Conservation (phyloP, 2,329 filamentous ascomycete genomes). For the Penicillium janthinellum region DNA sequence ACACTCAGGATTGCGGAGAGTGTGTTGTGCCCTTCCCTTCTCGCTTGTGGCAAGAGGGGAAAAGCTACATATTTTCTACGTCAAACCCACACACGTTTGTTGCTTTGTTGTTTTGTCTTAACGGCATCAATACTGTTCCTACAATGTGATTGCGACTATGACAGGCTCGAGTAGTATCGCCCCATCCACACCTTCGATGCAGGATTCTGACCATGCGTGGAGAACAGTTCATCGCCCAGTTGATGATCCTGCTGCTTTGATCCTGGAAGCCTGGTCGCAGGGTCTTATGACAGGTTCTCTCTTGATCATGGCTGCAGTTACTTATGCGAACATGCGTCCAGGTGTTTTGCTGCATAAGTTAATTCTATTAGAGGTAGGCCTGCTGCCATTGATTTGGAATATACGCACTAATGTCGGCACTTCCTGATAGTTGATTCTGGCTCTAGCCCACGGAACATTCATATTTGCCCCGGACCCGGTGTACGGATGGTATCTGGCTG, state of each 20-base stretch:
- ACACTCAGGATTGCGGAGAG: not conserved
- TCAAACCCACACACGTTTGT: not conserved
- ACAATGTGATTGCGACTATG: not conserved
- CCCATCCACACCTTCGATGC: not conserved
- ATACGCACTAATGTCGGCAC: not conserved
- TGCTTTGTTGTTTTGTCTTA: not conserved
- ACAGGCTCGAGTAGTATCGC: not conserved
- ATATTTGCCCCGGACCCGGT: constrained; percentile 20
- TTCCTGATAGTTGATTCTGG: not conserved
- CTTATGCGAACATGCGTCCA: not conserved
- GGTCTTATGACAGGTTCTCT: constrained; percentile 51
- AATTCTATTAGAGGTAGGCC: not conserved
- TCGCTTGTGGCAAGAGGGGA: not conserved
- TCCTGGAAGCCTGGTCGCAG: constrained; percentile 50
- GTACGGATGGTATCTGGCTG: constrained; percentile 65
- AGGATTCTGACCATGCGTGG: not conserved
- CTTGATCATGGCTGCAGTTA: constrained; percentile 22
- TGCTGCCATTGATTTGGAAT: not conserved
- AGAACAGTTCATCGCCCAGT: not conserved
- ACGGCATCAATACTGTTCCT: not conserved
- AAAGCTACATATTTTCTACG: not conserved
- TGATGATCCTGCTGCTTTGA: constrained; percentile 33
- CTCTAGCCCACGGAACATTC: not conserved
- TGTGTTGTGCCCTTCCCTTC: not conserved
- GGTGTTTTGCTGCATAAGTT: not conserved